Evolutionary conservation across 2,329 filamentous ascomycete genomes (phyloP).

Genomic region (Ceratocystis ficicola): DNA sequence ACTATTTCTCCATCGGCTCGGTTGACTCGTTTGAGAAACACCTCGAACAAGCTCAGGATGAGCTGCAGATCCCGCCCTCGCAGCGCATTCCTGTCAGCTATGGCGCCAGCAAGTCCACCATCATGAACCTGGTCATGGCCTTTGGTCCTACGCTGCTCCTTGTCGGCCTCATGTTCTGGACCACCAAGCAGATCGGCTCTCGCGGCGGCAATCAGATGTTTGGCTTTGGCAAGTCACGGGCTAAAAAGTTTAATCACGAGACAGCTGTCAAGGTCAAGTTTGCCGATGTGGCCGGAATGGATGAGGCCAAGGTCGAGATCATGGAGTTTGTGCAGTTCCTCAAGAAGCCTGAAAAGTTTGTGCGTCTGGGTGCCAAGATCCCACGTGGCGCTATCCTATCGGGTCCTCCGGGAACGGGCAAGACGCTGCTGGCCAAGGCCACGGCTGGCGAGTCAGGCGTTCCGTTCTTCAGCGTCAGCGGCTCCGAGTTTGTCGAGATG

Average conservation of each 20-base stretch:
- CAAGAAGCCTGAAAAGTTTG: slow-evolving; percentile 83
- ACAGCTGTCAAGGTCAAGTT: slow-evolving; percentile 95
- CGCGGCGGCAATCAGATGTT: slow-evolving; percentile 71
- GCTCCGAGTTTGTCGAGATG: slow-evolving; percentile 99
- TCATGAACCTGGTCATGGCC: slow-evolving; percentile 55
- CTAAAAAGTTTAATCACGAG: slow-evolving; percentile 96
- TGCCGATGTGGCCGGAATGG: slow-evolving; percentile 90
- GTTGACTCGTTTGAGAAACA: slow-evolving; percentile 84
- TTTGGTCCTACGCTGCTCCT: slow-evolving; percentile 83
- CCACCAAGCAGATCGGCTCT: slow-evolving; percentile 61
- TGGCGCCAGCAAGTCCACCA: slow-evolving; percentile 54
- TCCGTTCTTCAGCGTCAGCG: slow-evolving; percentile 95
- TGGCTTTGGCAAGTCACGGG: slow-evolving; percentile 87
- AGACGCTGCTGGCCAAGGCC: slow-evolving; percentile 91
- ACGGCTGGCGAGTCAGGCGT: slow-evolving; percentile 94
- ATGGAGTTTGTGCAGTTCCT: slow-evolving; percentile 99
- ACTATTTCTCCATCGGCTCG: slow-evolving; percentile 92
- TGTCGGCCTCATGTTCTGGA: slow-evolving; percentile 69
- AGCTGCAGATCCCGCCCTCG: slow-evolving; percentile 71
- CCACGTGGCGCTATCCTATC: slow-evolving; percentile 92
- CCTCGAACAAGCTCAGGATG: slow-evolving; percentile 75
- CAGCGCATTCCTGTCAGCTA: slow-evolving; percentile 92
- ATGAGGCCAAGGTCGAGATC: slow-evolving; percentile 95
- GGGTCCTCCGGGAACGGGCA: slow-evolving; percentile 96
- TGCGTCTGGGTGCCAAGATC: slow-evolving; percentile 93